phyloP scores from a whole-genome alignment of 129 eudicot genomes.

The Oenanthe sinensis region DNA sequence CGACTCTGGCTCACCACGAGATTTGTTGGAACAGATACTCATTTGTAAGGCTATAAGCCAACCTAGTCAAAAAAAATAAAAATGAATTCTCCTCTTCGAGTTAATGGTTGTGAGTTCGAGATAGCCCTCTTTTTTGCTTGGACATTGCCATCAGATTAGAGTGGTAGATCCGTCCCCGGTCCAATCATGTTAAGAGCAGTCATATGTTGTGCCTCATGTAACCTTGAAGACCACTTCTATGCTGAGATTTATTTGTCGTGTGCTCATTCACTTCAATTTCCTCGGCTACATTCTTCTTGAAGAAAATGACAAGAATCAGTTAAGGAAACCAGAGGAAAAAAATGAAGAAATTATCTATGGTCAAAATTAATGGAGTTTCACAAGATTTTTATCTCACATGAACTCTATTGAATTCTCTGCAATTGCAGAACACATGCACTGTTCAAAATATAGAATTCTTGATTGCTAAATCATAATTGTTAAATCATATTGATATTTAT shows the following conservation, averaged over 20 bases:
- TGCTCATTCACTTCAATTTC: not conserved
- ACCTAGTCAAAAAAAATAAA: too few species aligned
- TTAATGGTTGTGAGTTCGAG: not conserved
- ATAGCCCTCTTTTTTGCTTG: not conserved
- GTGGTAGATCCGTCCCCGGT: not conserved
- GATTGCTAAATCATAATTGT: not conserved
- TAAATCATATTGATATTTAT: not conserved
- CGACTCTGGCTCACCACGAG: too few species aligned
- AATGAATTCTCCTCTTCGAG: not conserved
- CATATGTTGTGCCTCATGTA: not conserved
- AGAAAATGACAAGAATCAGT: too few species aligned
- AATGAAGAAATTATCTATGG: not conserved
- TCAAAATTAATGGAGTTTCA: not conserved
- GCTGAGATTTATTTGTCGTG: not conserved
- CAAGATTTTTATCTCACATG: not conserved
- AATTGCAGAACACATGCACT: not conserved
- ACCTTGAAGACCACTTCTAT: not conserved
- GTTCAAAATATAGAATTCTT: not conserved
- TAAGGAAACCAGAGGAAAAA: too few species aligned
- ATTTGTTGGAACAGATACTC: too few species aligned
- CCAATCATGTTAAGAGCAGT: not conserved
- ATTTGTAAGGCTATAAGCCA: too few species aligned
- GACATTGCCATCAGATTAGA: not conserved
- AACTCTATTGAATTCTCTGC: not conserved
- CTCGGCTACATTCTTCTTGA: not conserved